phyloP scores from a whole-genome alignment of 2,329 filamentous ascomycete genomes.

The Pseudogymnoascus sp. region DNA sequence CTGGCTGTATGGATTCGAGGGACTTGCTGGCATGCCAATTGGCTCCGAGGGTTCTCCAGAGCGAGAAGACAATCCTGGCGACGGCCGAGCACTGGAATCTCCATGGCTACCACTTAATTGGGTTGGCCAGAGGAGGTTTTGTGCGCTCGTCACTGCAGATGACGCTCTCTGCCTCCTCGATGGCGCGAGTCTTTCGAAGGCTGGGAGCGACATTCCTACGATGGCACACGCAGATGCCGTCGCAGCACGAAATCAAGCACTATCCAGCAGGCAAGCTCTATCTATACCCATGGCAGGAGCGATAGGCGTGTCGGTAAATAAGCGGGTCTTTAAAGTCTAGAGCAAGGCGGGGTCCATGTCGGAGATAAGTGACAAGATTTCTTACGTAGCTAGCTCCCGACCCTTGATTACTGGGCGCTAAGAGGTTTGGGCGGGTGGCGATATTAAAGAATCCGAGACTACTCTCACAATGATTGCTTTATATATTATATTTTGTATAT shows the following conservation, averaged over 20 bases:
- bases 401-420: not conserved
- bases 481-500: not conserved
- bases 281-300: not conserved
- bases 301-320: not conserved
- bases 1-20: conserved; percentile 30
- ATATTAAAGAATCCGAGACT: not conserved
- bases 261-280: not conserved
- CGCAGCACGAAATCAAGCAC: not conserved
- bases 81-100: not conserved
- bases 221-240: conserved; percentile 5
- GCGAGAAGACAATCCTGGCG: not conserved
- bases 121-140: not conserved
- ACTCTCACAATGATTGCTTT: not conserved
- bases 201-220: conserved; percentile 9
- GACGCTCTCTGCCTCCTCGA: not conserved
- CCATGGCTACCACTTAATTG: not conserved
- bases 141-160: not conserved
- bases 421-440: not conserved
- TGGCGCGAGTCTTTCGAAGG: conserved; percentile 1
- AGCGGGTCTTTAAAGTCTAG: conserved; percentile 2
- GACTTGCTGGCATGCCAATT: not conserved
- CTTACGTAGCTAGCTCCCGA: conserved; percentile 6
- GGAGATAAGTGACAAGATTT: conserved; percentile 6
- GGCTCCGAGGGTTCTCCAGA: not conserved
- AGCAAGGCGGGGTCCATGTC: not conserved